Conservation (phyloP, 192 early-diverging fungal species). For the Pilobolus umbonatus region DNA sequence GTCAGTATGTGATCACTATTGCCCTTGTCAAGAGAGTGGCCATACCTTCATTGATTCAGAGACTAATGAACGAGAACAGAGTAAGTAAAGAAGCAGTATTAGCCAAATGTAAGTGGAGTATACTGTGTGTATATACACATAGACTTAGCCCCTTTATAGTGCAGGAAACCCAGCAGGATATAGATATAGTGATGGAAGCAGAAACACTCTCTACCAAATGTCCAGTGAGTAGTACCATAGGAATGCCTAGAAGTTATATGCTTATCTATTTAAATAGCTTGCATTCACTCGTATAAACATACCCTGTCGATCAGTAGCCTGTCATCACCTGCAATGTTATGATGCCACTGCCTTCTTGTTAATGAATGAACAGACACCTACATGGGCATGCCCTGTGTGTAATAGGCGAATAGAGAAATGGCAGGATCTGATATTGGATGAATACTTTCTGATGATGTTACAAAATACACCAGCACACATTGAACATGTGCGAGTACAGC, state of each 20-base stretch:
- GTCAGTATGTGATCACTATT: slow-evolving; percentile 38
- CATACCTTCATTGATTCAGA: slow-evolving; percentile 37
- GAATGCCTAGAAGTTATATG: neutral
- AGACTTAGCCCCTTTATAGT: slow-evolving; percentile 19
- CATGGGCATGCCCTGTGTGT: slow-evolving; percentile 78
- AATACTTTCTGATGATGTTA: slow-evolving; percentile 44
- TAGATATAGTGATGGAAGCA: slow-evolving; percentile 59
- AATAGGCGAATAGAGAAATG: slow-evolving; percentile 40
- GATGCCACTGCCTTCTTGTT: slow-evolving; percentile 67
- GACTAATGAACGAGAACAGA: slow-evolving; percentile 35
- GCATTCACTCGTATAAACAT: slow-evolving; percentile 59
- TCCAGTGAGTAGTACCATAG: slow-evolving; percentile 46
- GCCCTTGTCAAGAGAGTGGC: slow-evolving; percentile 40
- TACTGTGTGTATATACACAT: neutral
- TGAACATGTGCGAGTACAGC: slow-evolving; percentile 41
- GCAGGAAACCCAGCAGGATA: slow-evolving; percentile 46
- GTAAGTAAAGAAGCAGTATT: slow-evolving; percentile 44
- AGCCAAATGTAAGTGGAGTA: slow-evolving; percentile 33
- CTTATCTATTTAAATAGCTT: slow-evolving; percentile 30
- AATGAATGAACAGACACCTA: slow-evolving; percentile 62
- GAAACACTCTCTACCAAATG: slow-evolving; percentile 68
- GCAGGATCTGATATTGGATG: slow-evolving; percentile 66
- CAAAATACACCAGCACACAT: slow-evolving; percentile 27
- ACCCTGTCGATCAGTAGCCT: slow-evolving; percentile 57
- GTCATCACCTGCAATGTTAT: slow-evolving; percentile 83